A percentile compares a stretch with the other conserved stretches of the same genome.
These are phyloP conservation scores for Stachybotrys elegans DNA, from an alignment of 2,329 filamentous ascomycete species.

Conservation along the genomic window DNA sequence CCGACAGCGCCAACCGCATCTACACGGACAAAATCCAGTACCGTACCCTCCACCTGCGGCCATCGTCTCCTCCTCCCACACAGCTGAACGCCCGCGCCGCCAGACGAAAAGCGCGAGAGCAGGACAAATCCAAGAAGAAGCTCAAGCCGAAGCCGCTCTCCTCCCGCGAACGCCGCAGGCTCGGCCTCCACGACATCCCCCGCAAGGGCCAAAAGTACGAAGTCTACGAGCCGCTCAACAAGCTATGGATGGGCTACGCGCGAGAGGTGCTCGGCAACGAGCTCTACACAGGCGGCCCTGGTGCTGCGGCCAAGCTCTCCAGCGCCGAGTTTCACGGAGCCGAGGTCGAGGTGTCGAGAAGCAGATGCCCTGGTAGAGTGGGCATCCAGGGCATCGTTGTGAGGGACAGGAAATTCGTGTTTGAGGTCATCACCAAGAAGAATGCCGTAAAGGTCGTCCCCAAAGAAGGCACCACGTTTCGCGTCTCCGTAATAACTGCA, in stretches of 20 bases:
- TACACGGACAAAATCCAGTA: constrained; percentile 79
- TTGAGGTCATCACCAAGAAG: constrained; percentile 73
- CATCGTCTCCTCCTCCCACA: constrained; percentile 62
- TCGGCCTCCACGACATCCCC: constrained; percentile 71
- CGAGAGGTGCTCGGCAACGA: constrained; percentile 69
- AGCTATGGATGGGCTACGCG: constrained; percentile 80
- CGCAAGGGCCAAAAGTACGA: constrained; percentile 57
- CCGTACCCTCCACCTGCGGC: constrained; percentile 73
- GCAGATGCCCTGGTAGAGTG: constrained; percentile 74
- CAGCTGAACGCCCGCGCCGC: constrained; percentile 51
- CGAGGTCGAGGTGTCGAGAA: constrained; percentile 74
- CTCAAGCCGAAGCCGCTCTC: constrained; percentile 66
- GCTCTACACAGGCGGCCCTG: constrained; percentile 48
- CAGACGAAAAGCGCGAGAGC: constrained; percentile 43
- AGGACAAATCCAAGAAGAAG: constrained; percentile 41
- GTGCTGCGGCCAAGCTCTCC: constrained; percentile 67
- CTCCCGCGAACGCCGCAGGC: constrained; percentile 67
- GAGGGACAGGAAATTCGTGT: constrained; percentile 78
- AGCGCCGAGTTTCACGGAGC: constrained; percentile 92
- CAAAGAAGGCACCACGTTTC: constrained; percentile 86
- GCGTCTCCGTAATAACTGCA: constrained; percentile 58
- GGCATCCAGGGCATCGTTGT: constrained; percentile 83
- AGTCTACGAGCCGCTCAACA: constrained; percentile 72
- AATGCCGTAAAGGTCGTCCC: constrained; percentile 74
- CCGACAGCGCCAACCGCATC: constrained; percentile 64